These are phyloP conservation scores for Saccharomyces hybrid DNA, from an alignment of 1,139 yeast species.

Conservation along the genomic window DNA sequence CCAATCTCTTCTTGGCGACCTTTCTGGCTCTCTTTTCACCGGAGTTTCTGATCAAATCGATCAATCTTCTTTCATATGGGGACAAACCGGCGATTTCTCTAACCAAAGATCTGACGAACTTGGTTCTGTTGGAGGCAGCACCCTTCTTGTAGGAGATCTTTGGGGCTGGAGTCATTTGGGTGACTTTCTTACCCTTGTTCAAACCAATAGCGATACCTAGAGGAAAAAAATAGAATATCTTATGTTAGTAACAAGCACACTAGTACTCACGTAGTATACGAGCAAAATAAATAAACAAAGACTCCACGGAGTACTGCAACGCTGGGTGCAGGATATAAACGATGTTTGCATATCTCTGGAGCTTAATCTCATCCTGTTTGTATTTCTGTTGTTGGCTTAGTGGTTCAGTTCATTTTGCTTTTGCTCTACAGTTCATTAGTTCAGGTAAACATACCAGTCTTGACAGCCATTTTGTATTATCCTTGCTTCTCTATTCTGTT, in stretches of 20 bases:
- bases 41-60: constrained; percentile 98
- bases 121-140: constrained; percentile 90
- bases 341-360: neutral
- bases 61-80: constrained; percentile 99
- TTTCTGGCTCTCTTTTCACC: constrained; percentile 99
- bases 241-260: neutral
- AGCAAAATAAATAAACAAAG: neutral
- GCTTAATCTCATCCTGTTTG: neutral
- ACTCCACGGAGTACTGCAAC: neutral
- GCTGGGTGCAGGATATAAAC: neutral
- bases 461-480: constrained; percentile 26
- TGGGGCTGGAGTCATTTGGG: constrained; percentile 87
- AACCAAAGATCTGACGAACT: constrained; percentile 90
- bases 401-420: neutral
- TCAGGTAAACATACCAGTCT: constrained; percentile 24
- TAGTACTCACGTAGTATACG: neutral
- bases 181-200: constrained; percentile 98
- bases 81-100: constrained; percentile 98
- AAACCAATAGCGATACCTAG: constrained; percentile 95
- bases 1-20: constrained; percentile 99
- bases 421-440: neutral
- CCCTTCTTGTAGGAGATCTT: constrained; percentile 97
- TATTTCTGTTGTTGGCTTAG: neutral
- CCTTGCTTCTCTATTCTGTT: neutral
- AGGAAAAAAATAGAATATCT: neutral